Evolutionary conservation across 495 filamentous ascomycete species (phyloP).

Genomic region (Penicillium taxi): DNA sequence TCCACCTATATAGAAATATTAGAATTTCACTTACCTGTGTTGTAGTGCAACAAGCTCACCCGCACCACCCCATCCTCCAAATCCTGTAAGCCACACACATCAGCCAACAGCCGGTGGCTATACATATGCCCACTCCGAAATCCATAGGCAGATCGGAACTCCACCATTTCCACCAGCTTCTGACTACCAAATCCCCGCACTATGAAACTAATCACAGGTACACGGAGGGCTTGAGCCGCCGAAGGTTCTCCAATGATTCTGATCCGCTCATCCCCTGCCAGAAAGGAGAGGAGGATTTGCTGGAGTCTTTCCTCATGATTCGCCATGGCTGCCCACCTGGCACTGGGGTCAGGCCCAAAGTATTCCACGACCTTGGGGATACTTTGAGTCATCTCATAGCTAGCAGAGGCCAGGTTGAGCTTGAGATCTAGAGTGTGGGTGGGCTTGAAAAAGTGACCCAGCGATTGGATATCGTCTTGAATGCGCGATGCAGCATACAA

Average conservation of each 20-base stretch:
- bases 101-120: constrained; percentile 49
- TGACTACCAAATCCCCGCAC: constrained; percentile 49
- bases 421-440: constrained; percentile 50
- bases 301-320: constrained; percentile 56
- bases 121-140: constrained; percentile 65
- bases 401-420: constrained; percentile 55
- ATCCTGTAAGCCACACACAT: constrained; percentile 48
- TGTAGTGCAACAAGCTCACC: constrained; percentile 69
- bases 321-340: constrained; percentile 46
- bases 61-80: constrained; percentile 55
- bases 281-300: constrained; percentile 46
- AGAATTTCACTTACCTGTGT: constrained; percentile 47
- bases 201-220: constrained; percentile 60
- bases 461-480: constrained; percentile 40
- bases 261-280: constrained; percentile 39
- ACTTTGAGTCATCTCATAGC: constrained; percentile 56
- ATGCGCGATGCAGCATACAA: constrained; percentile 49
- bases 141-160: constrained; percentile 46
- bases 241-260: constrained; percentile 50
- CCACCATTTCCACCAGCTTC: constrained; percentile 55
- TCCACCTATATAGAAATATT: background rate
- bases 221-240: constrained; percentile 36
- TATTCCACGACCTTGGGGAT: constrained; percentile 52
- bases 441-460: constrained; percentile 64
- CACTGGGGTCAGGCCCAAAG: constrained; percentile 30